Conservation (phyloP, 306 rosid genomes). For the Ammopiptanthus mongolicus region DNA sequence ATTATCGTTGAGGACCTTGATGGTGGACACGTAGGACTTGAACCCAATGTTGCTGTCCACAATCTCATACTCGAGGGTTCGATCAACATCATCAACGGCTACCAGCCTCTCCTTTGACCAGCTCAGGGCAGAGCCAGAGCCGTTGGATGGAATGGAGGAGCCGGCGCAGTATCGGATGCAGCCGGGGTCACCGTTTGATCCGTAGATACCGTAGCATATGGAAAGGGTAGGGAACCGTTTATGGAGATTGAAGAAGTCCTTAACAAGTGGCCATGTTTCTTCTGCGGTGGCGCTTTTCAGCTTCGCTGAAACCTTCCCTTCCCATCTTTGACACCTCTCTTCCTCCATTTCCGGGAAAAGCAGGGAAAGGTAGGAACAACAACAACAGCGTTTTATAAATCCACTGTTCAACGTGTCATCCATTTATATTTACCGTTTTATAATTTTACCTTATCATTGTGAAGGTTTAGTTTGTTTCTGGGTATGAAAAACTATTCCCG, state of each 20-base stretch:
- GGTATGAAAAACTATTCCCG: too few relatives aligned
- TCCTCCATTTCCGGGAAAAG: slow-evolving; percentile 3
- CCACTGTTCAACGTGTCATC: too few relatives aligned
- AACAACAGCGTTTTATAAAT: not conserved
- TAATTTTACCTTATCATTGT: too few relatives aligned
- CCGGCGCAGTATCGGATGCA: slow-evolving; percentile 56
- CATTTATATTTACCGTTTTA: too few relatives aligned
- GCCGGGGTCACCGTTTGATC: slow-evolving; percentile 50
- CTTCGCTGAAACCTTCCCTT: slow-evolving; percentile 31
- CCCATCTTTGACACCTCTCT: slow-evolving; percentile 31
- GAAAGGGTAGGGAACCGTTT: slow-evolving; percentile 41
- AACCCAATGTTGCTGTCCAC: slow-evolving; percentile 57
- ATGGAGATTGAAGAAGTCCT: slow-evolving; percentile 68
- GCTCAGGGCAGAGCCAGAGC: not conserved
- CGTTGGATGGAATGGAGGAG: slow-evolving; percentile 40
- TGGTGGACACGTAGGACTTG: slow-evolving; percentile 31
- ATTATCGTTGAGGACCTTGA: slow-evolving; percentile 11
- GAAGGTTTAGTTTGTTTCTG: too few relatives aligned
- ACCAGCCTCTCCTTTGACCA: slow-evolving; percentile 62
- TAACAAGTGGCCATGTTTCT: slow-evolving; percentile 46
- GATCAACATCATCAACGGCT: slow-evolving; percentile 35
- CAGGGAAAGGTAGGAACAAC: not conserved
- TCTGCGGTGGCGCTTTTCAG: slow-evolving; percentile 15
- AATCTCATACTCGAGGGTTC: slow-evolving; percentile 40
- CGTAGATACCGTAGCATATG: slow-evolving; percentile 48